Evolutionary conservation across 2,329 filamentous ascomycete species (phyloP).

Genomic region (Simplicillium aogashimaense): DNA sequence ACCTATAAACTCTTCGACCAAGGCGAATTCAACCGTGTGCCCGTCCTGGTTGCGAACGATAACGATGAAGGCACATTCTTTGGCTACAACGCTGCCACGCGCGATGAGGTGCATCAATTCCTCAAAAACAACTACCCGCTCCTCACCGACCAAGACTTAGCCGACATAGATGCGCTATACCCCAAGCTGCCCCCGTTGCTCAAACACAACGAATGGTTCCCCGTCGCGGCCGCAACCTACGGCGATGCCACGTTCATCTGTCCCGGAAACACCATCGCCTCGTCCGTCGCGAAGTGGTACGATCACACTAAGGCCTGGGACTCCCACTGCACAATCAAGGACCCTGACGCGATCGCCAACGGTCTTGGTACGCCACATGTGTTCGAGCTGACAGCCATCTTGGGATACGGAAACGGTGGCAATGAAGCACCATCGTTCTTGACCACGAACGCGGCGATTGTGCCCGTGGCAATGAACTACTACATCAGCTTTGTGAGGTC

Average conservation of each 20-base stretch:
- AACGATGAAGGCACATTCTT: slow-evolving; percentile 30
- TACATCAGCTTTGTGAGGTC: slow-evolving; percentile 29
- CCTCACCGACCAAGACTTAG: slow-evolving; percentile 20
- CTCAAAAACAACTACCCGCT: slow-evolving; percentile 30
- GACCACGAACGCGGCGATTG: slow-evolving; percentile 26
- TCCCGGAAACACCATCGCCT: slow-evolving; percentile 19
- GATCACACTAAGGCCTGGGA: slow-evolving; percentile 17
- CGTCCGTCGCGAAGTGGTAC: neutral
- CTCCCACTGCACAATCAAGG: slow-evolving; percentile 33
- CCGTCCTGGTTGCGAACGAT: slow-evolving; percentile 18
- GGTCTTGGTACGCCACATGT: slow-evolving; percentile 33
- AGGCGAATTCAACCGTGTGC: slow-evolving; percentile 25
- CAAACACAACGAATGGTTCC: slow-evolving; percentile 26
- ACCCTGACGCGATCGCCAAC: slow-evolving; percentile 16
- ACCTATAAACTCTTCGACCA: slow-evolving; percentile 23
- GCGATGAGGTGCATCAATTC: slow-evolving; percentile 21
- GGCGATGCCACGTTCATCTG: slow-evolving; percentile 29
- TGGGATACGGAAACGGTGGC: slow-evolving; percentile 21
- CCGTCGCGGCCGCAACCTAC: slow-evolving; percentile 22
- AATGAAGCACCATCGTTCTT: slow-evolving; percentile 22
- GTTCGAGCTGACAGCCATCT: slow-evolving; percentile 30
- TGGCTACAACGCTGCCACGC: slow-evolving; percentile 19
- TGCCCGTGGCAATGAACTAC: slow-evolving; percentile 31
- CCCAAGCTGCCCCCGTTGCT: slow-evolving; percentile 18
- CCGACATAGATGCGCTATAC: slow-evolving; percentile 20